A percentile compares a stretch with the other conserved stretches of the same genome.
phyloP scores from a whole-genome alignment of 2,329 filamentous ascomycete species.

The Fusarium sp. region DNA sequence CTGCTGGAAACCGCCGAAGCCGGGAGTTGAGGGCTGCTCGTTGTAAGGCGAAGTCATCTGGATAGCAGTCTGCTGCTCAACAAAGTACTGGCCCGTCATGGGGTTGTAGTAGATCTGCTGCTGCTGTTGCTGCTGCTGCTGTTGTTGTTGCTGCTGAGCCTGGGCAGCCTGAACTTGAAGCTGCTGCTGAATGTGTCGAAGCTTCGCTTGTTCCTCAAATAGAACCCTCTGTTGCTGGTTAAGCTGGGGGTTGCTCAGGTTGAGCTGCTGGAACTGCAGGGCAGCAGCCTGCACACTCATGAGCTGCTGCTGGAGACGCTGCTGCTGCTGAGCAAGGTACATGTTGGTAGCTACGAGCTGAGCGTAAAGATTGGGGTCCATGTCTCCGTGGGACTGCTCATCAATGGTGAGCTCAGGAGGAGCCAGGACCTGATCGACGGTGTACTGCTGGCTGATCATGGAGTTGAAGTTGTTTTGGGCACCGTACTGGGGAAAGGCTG shows the following conservation, averaged over 20 bases:
- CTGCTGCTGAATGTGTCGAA: constrained; percentile 60
- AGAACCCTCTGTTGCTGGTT: constrained; percentile 65
- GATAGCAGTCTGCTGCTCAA: constrained; percentile 71
- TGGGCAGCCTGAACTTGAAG: constrained; percentile 56
- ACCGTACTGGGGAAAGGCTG: constrained; percentile 68
- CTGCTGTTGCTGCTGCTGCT: constrained; percentile 71
- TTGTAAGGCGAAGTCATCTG: constrained; percentile 60
- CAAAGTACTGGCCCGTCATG: constrained; percentile 86
- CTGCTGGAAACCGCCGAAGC: constrained; percentile 55
- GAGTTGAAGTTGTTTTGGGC: constrained; percentile 53
- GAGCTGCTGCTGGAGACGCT: constrained; percentile 94
- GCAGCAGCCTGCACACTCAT: constrained; percentile 86
- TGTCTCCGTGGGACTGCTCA: constrained; percentile 77
- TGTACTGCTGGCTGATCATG: constrained; percentile 71
- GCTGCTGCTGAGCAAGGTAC: constrained; percentile 94
- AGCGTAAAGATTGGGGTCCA: constrained; percentile 90
- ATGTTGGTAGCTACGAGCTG: constrained; percentile 93
- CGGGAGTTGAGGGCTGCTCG: constrained; percentile 61
- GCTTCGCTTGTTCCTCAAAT: constrained; percentile 62
- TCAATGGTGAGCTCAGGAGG: constrained; percentile 86
- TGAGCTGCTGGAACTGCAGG: constrained; percentile 86
- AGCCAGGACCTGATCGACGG: constrained; percentile 89
- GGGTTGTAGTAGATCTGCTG: constrained; percentile 90
- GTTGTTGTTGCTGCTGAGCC: constrained; percentile 60
- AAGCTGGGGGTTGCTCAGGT: constrained; percentile 69